phyloP scores from a whole-genome alignment of 2,329 filamentous ascomycete genomes.

The Taxawa tesnikishii region DNA sequence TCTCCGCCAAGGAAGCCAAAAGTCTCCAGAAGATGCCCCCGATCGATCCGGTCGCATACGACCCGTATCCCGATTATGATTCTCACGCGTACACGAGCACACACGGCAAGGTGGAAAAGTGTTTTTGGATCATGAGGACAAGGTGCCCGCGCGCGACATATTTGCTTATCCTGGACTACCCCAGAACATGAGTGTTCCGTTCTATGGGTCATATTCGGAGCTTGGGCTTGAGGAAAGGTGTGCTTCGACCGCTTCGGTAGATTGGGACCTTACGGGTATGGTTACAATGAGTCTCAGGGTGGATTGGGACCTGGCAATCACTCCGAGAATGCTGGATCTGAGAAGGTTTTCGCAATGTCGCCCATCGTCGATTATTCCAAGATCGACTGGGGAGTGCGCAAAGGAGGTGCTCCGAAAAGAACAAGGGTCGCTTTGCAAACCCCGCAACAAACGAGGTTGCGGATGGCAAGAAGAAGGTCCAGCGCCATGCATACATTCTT shows the following conservation, averaged over 20 bases:
- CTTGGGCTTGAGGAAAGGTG: conserved; percentile 34
- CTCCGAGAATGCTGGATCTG: conserved; percentile 30
- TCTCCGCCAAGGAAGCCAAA: conserved; percentile 10
- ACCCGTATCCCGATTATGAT: conserved; percentile 32
- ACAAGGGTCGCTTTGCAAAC: conserved; percentile 32
- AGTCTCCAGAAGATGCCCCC: conserved; percentile 15
- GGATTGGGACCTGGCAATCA: conserved; percentile 36
- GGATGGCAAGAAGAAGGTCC: conserved; percentile 25
- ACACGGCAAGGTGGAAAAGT: conserved; percentile 43
- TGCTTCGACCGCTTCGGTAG: conserved; percentile 41
- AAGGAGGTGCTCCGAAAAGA: conserved; percentile 35
- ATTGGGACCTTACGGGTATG: conserved; percentile 38
- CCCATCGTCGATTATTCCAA: conserved; percentile 34
- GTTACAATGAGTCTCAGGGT: conserved; percentile 30
- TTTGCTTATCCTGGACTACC: conserved; percentile 50
- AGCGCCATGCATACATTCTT: conserved; percentile 70
- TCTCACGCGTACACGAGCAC: conserved; percentile 32
- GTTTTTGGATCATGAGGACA: conserved; percentile 51
- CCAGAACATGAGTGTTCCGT: conserved; percentile 34
- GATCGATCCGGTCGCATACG: conserved; percentile 26
- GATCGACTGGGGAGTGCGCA: conserved; percentile 38
- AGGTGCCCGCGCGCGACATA: conserved; percentile 45
- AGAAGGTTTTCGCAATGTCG: conserved; percentile 39
- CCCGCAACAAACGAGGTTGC: conserved; percentile 12
- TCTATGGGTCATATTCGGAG: conserved; percentile 36